Base-by-base conservation (phyloP, 2,329 filamentous ascomycete genomes). In the Biscogniauxia marginata region DNA sequence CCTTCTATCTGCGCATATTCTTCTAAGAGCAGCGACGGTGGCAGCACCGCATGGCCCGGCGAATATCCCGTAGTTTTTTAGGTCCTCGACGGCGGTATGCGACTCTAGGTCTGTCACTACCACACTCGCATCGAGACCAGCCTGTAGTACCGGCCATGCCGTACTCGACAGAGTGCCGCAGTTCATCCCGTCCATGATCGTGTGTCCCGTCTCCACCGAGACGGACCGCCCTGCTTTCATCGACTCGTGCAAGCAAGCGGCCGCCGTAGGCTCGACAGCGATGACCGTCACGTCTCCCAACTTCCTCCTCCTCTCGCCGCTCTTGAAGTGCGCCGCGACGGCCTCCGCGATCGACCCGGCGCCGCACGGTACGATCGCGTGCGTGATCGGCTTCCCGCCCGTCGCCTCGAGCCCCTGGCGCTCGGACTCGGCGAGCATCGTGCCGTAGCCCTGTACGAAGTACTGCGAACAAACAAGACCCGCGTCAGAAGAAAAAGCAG, bases 401-500 rank as follows among this genome's bases (percentile, higher is more conserved):
- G 73, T 68, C 0, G 74, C 61, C 0, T 73, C 71, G 0, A 77
- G 67, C 8, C 87, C 66, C 65, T 93, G 88, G 19, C 76, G 68
- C 50, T 91, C 87, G 0, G 84, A 75, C 66, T 95, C 90, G 3
- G 73, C 69, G 59, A 93, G 75, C 81, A 93, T 87, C 0, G 89
- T 91, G 4, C 78, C 78, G 65, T 93, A 95, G 0, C 90, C 90
- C 58, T 93, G 85, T 0, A 91, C 87, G 20, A 93, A 88, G 85
- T 87, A 92, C 70, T 83, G 48, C 11, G 13, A n/a, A n/a, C n/a
- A n/a, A n/a, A n/a, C n/a, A n/a, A n/a, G n/a, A n/a, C n/a, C n/a
- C n/a, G n/a, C n/a, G n/a, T n/a, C n/a, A n/a, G n/a, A n/a, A n/a
- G n/a, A n/a, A 48, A 5, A 46, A 5, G 19, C 30, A 34, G 63